Percentiles rank a stretch among this genome's conserved stretches.
These are phyloP conservation scores for Solioccasus polychromus DNA, from an alignment of 768 basidiomycete genomes.

Conservation along the genomic window DNA sequence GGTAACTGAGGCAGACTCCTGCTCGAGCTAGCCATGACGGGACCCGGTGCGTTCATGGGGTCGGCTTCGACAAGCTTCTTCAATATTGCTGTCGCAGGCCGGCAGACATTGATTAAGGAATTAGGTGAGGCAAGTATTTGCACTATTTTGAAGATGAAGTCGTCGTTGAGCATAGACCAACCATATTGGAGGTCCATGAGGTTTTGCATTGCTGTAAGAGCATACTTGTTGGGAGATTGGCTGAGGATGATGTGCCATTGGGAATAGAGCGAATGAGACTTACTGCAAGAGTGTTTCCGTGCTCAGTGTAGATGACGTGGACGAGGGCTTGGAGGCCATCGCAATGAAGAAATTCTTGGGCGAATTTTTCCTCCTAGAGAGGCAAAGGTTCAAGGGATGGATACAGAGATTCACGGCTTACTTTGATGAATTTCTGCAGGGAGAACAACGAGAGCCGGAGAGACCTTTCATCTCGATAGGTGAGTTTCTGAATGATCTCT, in stretches of 20 bases:
- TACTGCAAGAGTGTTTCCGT: slow-evolving; percentile 86
- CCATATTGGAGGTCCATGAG: slow-evolving; percentile 85
- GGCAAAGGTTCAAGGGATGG: neutral
- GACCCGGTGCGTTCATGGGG: slow-evolving; percentile 62
- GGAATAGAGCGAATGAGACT: slow-evolving; percentile 19
- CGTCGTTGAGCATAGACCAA: slow-evolving; percentile 68
- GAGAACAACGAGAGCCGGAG: slow-evolving; percentile 71
- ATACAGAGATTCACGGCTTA: slow-evolving; percentile 31
- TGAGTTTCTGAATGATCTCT: slow-evolving; percentile 71
- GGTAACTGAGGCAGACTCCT: slow-evolving; percentile 47
- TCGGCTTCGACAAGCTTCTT: slow-evolving; percentile 89
- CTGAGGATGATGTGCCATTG: slow-evolving; percentile 5
- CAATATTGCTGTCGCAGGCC: slow-evolving; percentile 87
- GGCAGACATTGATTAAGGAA: slow-evolving; percentile 84
- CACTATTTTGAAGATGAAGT: slow-evolving; percentile 76
- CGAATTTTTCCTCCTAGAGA: slow-evolving; percentile 77
- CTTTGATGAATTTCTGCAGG: slow-evolving; percentile 76
- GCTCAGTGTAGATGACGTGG: slow-evolving; percentile 57
- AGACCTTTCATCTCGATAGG: slow-evolving; percentile 53
- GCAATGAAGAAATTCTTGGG: slow-evolving; percentile 69
- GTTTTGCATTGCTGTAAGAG: slow-evolving; percentile 81
- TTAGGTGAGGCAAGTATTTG: slow-evolving; percentile 72
- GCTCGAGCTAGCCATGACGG: slow-evolving; percentile 59
- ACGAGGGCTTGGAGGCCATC: slow-evolving; percentile 73
- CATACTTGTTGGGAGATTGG: slow-evolving; percentile 52